Evolutionary conservation across 179 eudicot genomes (phyloP), one percentile per base, ranked within the genome.

Genomic region (Corrigiola litoralis): DNA sequence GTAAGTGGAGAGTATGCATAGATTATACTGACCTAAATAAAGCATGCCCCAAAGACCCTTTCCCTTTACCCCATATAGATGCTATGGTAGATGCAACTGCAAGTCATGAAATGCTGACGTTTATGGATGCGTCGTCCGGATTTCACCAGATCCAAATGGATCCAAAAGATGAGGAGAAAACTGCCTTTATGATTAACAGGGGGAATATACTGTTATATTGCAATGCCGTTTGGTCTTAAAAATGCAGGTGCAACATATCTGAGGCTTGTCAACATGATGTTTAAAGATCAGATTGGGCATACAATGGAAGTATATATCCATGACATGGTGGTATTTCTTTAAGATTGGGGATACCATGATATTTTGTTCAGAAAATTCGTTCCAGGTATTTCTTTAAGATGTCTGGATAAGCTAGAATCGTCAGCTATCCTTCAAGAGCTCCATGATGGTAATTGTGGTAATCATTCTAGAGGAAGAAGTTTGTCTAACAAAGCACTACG

Each of bases 1-100:
- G 65, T 0, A 68, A 68, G 21, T 58, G 65, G 65, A 45, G 72
- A 58, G 72, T 58, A 2, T 68, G 71, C n/a, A 42, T 68, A 1
- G 32, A 68, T 12, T 68, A 13, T 17, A 56, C 57, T 0, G 55
- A 67, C 23, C 23, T 55, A 11, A n/a, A n/a, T 55, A 67, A 55
- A 42, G 49, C 49, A 8, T 10, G 62, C 2, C 64, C 50, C 0
- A 40, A 59, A 10, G 64, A 59, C 20, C 49, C 48, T 1, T 42
- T 59, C 16, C 48, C 34, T 5, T 23, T 64, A 0, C 68, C 59
- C 13, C 27, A 17, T 2, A 49, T 51, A 23, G 68, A 64, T 23
- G 32, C 40, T 1, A 23, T 50, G 58, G 68, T 64, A 0, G 58
- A 64, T n/a, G 33, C 58, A 0, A 64, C 33, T 1, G 48, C 36